Evolutionary conservation across 2,329 filamentous ascomycete genomes (phyloP), one percentile per base, ranked within the genome.

Genomic region (Phialophora expanda): DNA sequence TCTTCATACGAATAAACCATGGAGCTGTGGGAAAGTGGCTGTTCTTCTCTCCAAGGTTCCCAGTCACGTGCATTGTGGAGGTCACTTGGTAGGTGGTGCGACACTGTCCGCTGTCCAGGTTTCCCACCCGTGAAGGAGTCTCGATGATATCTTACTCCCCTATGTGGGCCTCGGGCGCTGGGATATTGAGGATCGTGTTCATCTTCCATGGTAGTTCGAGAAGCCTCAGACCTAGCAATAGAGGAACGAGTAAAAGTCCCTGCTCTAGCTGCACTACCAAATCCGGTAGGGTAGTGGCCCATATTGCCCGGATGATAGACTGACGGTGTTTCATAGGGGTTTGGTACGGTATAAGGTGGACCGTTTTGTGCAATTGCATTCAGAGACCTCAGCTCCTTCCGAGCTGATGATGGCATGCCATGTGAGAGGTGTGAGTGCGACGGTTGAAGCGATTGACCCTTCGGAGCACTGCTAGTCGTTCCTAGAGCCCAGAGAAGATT

Each of bases 151-250:
- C 30, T 41, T 32, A 30, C 6, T 8, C 38, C 38, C 20, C 5
- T 44, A 44, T 44, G 38, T 44, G 38, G 38, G 14, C 7, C 17
- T 17, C 38, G 7, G 14, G 14, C 22, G 17, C 46, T 51, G 4
- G n/a, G 58, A 17, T 46, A 73, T 20, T 81, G 81, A 30, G 76
- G 76, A 62, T 78, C 78, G 34, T 80, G 79, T 44, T 84, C 82
- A 71, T 83, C 79, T 61, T 82, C 79, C 2, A 72, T 75, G 9
- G 76, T 73, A 64, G 77, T 76, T 34, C 76, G 75, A 41, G 71
- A 60, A 22, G 61, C 58, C 67, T 74, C 64, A n/a, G 64, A 63
- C 20, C 55, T 51, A 26, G 63, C 57, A 20, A 64, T 20, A 44
- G 61, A 54, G 4, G 62, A 62, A 26, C 41, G 34, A 3, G 56